These are phyloP conservation scores for Gyrodon lividus DNA, from an alignment of 768 basidiomycete genomes.

Conservation along the genomic window DNA sequence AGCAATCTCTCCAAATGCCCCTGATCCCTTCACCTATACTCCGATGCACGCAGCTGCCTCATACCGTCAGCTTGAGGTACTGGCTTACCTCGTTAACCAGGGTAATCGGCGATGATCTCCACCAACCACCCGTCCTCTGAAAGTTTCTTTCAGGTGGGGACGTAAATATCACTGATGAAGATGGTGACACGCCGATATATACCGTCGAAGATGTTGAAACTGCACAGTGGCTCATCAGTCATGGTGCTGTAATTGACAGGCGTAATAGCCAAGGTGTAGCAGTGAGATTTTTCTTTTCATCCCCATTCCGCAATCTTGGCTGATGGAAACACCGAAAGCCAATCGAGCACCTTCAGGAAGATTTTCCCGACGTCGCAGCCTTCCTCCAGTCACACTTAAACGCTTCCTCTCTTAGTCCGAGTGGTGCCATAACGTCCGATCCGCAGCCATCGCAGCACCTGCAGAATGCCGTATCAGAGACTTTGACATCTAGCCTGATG, in stretches of 20 bases:
- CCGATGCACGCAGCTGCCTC: slow-evolving; percentile 96
- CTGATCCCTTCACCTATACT: slow-evolving; percentile 75
- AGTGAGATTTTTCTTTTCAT: slow-evolving; percentile 46
- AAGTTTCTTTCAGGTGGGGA: slow-evolving; percentile 61
- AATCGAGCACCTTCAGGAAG: slow-evolving; percentile 65
- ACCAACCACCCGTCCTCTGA: background rate
- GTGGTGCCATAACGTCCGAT: slow-evolving; percentile 6
- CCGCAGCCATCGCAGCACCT: slow-evolving; percentile 58
- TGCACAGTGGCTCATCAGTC: slow-evolving; percentile 73
- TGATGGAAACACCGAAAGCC: slow-evolving; percentile 39
- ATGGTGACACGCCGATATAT: slow-evolving; percentile 91
- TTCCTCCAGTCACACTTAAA: slow-evolving; percentile 49
- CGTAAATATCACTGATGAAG: slow-evolving; percentile 80
- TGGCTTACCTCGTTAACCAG: slow-evolving; percentile 74
- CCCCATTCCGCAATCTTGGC: slow-evolving; percentile 9
- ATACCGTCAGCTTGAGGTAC: slow-evolving; percentile 74
- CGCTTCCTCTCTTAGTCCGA: slow-evolving; percentile 11
- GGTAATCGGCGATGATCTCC: slow-evolving; percentile 38
- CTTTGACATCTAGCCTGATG: slow-evolving; percentile 67
- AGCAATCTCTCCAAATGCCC: slow-evolving; percentile 68
- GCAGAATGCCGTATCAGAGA: slow-evolving; percentile 68
- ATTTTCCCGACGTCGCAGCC: slow-evolving; percentile 65
- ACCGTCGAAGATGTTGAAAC: slow-evolving; percentile 81
- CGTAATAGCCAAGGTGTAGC: slow-evolving; percentile 73
- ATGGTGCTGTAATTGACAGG: slow-evolving; percentile 65